phyloP scores from a whole-genome alignment of 345 rosid genomes.

The Eucalyptus polybractea region DNA sequence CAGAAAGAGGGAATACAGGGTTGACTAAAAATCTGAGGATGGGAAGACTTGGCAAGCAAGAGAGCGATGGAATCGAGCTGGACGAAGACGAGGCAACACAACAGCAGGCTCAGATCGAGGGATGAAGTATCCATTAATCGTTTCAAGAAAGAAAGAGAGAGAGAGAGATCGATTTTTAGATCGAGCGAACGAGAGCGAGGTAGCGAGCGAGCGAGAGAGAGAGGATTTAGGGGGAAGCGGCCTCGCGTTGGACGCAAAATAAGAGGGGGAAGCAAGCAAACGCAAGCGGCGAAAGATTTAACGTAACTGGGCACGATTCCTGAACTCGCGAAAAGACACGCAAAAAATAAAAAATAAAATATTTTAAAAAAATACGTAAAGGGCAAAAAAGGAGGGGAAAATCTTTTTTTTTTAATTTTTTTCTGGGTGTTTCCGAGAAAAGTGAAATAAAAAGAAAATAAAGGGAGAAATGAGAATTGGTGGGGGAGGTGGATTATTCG shows the following conservation, averaged over 20 bases:
- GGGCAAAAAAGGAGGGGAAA: not conserved
- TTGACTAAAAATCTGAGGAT: constrained; percentile 20
- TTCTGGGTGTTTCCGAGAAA: not conserved
- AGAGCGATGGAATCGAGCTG: constrained; percentile 7
- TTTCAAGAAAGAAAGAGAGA: not conserved
- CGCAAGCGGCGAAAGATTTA: not conserved
- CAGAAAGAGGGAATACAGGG: constrained; percentile 11
- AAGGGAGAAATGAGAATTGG: not conserved
- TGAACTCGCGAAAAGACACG: not conserved
- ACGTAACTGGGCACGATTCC: not conserved
- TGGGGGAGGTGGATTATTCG: not conserved
- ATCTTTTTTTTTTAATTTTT: not conserved
- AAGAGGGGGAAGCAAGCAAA: not conserved
- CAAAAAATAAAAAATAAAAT: not conserved
- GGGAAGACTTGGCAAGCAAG: constrained; percentile 1
- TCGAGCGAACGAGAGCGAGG: not conserved
- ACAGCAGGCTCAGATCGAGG: constrained; percentile 7
- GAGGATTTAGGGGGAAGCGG: not conserved
- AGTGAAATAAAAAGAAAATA: not conserved
- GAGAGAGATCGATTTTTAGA: not conserved
- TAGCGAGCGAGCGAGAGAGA: not conserved
- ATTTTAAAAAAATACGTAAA: not conserved
- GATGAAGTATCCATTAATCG: constrained; percentile 57
- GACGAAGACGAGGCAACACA: constrained; percentile 5
- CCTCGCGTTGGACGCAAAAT: not conserved